Evolutionary conservation across 768 basidiomycete genomes (phyloP), one percentile per base, ranked within the genome.

Genomic region (Chalciporus sphaerocephalus): DNA sequence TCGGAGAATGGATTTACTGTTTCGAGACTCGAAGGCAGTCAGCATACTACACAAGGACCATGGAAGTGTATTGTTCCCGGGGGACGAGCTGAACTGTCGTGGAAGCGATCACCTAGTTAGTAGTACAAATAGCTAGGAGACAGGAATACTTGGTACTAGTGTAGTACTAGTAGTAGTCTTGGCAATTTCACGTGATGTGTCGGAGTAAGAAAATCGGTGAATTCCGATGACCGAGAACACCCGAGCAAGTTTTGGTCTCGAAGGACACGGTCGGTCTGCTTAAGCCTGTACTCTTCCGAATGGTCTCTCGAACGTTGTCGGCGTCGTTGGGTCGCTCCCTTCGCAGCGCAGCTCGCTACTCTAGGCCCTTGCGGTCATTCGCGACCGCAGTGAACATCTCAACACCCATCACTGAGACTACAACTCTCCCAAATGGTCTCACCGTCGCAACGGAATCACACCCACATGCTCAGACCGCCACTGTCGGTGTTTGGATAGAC

Each of bases 401-500:
- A 35, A 71, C 78, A 40, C 95, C 95, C 42, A 74, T 85, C 53
- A 96, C 93, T 36, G 84, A 97, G 69, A 82, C 92, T 49, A 86
- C 93, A 21, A 95, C 92, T 5, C 85, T 99, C 44, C 75, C 90
- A 12, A 97, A 96, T 73, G 96, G 96, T 50, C 75, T 99, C 47
- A 95, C 92, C 11, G 85, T 99, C 54, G 94, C 94, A 39, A 95
- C 93, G 2, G 92, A 95, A 69, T 72, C 87, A 7, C 88, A 92
- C 50, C 78, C 90, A 5, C 85, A 90, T 65, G 86, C 92, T 4
- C 88, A 94, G 70, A 98, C 96, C 0, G 93, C 94, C 6, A 99
- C 95, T n/a, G 92, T 97, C 27, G 96, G 96, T 52, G 87, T 98
- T 49, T 99, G 93, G 93, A 95, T 99, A 59, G 95, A 98, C 65